phyloP scores from a whole-genome alignment of 768 basidiomycete species.

The Hygrophorus russula region DNA sequence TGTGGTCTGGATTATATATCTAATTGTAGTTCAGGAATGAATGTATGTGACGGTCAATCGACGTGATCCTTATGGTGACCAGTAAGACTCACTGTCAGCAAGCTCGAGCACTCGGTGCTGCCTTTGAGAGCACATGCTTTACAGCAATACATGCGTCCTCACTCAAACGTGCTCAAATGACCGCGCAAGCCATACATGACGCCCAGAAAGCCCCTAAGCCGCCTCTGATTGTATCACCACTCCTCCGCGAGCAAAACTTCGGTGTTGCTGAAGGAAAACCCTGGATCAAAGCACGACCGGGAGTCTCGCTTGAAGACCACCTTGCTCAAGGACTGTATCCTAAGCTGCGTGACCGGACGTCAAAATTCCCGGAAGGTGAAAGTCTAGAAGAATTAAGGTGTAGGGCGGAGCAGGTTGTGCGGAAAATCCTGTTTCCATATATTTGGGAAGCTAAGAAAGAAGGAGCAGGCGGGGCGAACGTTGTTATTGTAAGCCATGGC shows the following conservation, averaged over 20 bases:
- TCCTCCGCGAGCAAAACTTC: slow-evolving; percentile 60
- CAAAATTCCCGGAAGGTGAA: slow-evolving; percentile 65
- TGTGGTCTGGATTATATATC: background rate
- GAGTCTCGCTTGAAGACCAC: slow-evolving; percentile 33
- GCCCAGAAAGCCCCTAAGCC: slow-evolving; percentile 37
- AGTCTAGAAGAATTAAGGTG: slow-evolving; percentile 48
- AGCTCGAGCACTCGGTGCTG: slow-evolving; percentile 49
- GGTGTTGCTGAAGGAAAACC: slow-evolving; percentile 60
- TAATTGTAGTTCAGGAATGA: slow-evolving; percentile 31
- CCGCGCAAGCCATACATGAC: slow-evolving; percentile 43
- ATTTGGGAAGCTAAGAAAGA: slow-evolving; percentile 29
- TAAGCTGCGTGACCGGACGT: slow-evolving; percentile 26
- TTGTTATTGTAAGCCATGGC: slow-evolving; percentile 71
- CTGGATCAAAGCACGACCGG: slow-evolving; percentile 23
- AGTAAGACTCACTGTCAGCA: slow-evolving; percentile 28
- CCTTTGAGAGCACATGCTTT: slow-evolving; percentile 36
- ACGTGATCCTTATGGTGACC: background rate
- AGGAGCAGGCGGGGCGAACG: slow-evolving; percentile 29
- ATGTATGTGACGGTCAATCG: slow-evolving; percentile 21
- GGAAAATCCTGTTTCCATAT: slow-evolving; percentile 44
- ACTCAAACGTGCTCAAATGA: slow-evolving; percentile 51
- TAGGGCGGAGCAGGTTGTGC: slow-evolving; percentile 41
- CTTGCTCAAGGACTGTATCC: slow-evolving; percentile 45
- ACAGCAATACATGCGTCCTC: slow-evolving; percentile 55
- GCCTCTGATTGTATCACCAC: slow-evolving; percentile 32